phyloP scores from a whole-genome alignment of 306 rosid genomes.

The Quercus bicolor region DNA sequence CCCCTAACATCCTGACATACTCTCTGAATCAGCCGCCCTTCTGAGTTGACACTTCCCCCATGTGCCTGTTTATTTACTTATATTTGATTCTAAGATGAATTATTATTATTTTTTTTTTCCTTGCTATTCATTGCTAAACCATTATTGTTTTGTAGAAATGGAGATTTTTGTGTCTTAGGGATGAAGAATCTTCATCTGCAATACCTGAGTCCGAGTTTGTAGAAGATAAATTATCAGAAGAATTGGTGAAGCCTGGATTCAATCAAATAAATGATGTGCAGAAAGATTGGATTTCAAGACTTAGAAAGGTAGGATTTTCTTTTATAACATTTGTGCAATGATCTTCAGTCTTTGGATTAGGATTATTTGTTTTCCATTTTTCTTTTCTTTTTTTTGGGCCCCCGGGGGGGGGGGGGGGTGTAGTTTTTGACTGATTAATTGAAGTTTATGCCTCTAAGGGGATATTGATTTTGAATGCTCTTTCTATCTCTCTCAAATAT shows the following conservation, averaged over 20 bases:
- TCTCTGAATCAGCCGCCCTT: too few species aligned
- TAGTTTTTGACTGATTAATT: not conserved
- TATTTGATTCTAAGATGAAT: not conserved
- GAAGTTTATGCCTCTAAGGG: not conserved
- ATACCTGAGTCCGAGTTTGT: constrained; percentile 18
- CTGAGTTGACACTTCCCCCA: too few species aligned
- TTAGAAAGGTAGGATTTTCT: constrained; percentile 31
- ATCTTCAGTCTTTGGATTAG: not conserved
- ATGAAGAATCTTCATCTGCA: constrained; percentile 29
- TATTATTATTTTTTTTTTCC: not conserved
- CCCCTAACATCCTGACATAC: too few species aligned
- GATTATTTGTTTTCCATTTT: constrained; percentile 4
- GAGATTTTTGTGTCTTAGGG: constrained; percentile 34
- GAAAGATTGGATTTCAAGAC: constrained; percentile 35
- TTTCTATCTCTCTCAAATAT: not conserved
- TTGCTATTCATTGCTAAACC: constrained; percentile 9
- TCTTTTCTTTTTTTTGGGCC: not conserved
- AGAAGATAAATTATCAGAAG: constrained; percentile 34
- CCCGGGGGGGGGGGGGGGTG: too few species aligned
- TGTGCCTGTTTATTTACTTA: not conserved
- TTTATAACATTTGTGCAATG: constrained; percentile 6
- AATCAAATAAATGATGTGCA: constrained; percentile 17
- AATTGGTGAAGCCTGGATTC: constrained; percentile 21
- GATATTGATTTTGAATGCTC: not conserved
- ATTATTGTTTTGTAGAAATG: constrained; percentile 35